Evolutionary conservation across 371 early-diverging fungal genomes (phyloP).

Genomic region (Actinomucor elegans): DNA sequence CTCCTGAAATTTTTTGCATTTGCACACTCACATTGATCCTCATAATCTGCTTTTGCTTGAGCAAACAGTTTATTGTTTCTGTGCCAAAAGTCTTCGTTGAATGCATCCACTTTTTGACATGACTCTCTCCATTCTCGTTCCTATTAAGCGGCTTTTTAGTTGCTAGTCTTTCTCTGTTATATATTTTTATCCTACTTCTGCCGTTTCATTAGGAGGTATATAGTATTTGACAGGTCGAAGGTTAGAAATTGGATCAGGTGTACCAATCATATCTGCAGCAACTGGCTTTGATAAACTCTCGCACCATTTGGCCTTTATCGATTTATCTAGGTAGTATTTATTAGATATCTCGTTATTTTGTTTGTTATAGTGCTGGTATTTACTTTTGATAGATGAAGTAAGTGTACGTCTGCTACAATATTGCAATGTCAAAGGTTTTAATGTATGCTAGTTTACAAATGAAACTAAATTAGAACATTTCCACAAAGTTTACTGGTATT

Average conservation of each 20-base stretch:
- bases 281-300: constrained; percentile 30
- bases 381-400: neutral
- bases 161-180: no score
- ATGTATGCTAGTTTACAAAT: no score
- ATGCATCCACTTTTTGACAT: constrained; percentile 58
- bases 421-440: no score
- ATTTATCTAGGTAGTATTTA: neutral
- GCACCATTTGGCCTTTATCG: neutral
- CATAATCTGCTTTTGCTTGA: constrained; percentile 65
- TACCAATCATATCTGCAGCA: constrained; percentile 61
- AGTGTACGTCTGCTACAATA: neutral
- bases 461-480: no score
- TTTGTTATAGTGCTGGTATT: neutral
- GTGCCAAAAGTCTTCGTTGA: constrained; percentile 77
- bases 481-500: no score
- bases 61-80: constrained; percentile 70
- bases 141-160: no score
- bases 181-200: no score
- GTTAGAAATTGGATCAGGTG: constrained; percentile 72
- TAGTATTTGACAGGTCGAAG: constrained; percentile 70
- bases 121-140: constrained; percentile 56
- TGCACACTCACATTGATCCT: constrained; percentile 53
- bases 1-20: neutral
- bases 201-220: constrained; percentile 59
- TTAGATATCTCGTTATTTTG: neutral